Base-by-base conservation (phyloP, 306 rosid species). In the Pueraria montana region DNA sequence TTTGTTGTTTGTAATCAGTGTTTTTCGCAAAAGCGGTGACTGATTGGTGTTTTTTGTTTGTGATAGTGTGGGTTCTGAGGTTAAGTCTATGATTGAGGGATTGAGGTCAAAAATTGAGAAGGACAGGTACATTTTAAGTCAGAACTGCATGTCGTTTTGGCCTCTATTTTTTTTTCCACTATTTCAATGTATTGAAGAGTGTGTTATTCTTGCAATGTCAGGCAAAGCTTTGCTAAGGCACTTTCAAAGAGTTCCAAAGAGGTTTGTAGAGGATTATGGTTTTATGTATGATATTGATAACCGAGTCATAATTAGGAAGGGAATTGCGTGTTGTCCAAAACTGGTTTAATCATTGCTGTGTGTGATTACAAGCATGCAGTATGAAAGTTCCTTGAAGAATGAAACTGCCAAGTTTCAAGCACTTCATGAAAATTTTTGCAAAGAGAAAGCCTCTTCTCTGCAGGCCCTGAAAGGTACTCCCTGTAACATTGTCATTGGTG, bases 241-340 rank as follows among this genome's bases (percentile, higher is more conserved):
- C 98, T 94, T 69, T 93, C 94, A 43, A 96, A 94, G 92, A 92
- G 98, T 87, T 93, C 99, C 26, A 96, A 93, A 91, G 98, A 94
- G 97, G 99, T 96, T 18, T 43, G 91, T 84, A 26, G 81, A 81
- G 5, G 77, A 76, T 18, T 16, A 69, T 45, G 42, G 53, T 38
- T 67, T 76, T 8, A 7, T 38, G 11, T 38, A n/a, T 49, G 49
- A 50, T 68, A 30, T 69, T 46, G 78, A 17, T 13, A 27, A 27
- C 23, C 21, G 32, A 58, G 11, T 80, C 48, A 32, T 32, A 34
- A 55, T 18, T 45, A 49, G 80, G 58, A 73, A 61, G 49, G 32
- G 62, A 61, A 78, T 77, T 83, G 48, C n/a, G 48, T 64, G 59
- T 66, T 68, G 38, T 43, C 4, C 9, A 21, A 80, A 78, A 76